Evolutionary conservation across 345 rosid genomes (phyloP).

Genomic region (Chamaenerion angustifolium): DNA sequence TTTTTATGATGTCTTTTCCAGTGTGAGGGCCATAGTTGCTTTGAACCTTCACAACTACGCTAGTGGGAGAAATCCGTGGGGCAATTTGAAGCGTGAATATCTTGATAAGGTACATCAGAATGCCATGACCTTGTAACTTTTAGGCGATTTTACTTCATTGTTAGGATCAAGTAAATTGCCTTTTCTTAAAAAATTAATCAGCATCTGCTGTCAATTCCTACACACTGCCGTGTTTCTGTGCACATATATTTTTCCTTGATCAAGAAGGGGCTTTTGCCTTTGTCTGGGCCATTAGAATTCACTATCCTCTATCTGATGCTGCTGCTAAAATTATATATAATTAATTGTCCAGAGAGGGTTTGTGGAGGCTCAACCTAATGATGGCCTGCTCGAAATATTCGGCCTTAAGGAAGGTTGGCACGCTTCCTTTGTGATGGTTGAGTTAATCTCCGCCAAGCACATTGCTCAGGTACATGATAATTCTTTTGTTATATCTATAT

Average conservation of each 20-base stretch:
- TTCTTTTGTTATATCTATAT: background rate
- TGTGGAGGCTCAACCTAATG: conserved; percentile 92
- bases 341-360: conserved; percentile 52
- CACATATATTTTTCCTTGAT: no score
- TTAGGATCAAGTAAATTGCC: no score
- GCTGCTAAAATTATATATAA: background rate
- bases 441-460: conserved; percentile 96
- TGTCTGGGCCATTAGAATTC: no score
- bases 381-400: conserved; percentile 88
- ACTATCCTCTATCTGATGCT: no score
- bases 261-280: no score
- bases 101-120: conserved; percentile 52
- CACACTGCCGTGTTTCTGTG: no score
- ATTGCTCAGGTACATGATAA: conserved; percentile 61
- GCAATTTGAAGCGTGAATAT: conserved; percentile 62
- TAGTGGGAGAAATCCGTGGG: conserved; percentile 98
- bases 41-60: conserved; percentile 86
- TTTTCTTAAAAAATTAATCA: no score
- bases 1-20: conserved; percentile 11
- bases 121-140: no score
- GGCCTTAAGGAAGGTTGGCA: conserved; percentile 99
- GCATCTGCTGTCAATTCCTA: no score
- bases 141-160: background rate
- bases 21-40: conserved; percentile 87
- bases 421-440: conserved; percentile 98